phyloP scores from a whole-genome alignment of 2,329 filamentous ascomycete genomes.

The Ophiostoma sp. region DNA sequence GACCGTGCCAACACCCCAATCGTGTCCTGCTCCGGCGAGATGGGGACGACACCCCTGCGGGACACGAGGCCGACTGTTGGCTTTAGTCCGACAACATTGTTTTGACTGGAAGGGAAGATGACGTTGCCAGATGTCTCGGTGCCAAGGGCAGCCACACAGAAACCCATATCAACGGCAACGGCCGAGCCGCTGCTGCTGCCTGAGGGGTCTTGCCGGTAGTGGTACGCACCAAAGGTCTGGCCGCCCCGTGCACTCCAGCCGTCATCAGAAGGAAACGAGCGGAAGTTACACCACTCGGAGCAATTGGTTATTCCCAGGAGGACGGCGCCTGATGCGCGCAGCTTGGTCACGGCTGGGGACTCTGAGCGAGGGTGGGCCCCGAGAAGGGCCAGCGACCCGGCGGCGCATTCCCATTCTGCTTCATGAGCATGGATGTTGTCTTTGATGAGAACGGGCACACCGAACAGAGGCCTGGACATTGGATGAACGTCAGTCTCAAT shows the following conservation, averaged over 20 bases:
- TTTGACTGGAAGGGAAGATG: constrained; percentile 46
- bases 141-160: constrained; percentile 54
- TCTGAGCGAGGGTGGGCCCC: constrained; percentile 20
- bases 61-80: constrained; percentile 62
- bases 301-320: constrained; percentile 24
- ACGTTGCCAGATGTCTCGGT: constrained; percentile 63
- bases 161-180: constrained; percentile 54
- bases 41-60: constrained; percentile 58
- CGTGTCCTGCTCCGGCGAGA: constrained; percentile 59
- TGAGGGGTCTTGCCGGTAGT: constrained; percentile 37
- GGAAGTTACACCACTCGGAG: constrained; percentile 26
- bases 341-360: constrained; percentile 28
- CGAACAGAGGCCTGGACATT: constrained; percentile 17
- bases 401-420: constrained; percentile 45
- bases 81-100: constrained; percentile 63
- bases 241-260: constrained; percentile 26
- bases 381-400: constrained; percentile 58
- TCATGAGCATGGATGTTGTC: constrained; percentile 56
- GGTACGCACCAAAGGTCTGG: constrained; percentile 25
- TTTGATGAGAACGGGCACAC: constrained; percentile 38
- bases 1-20: constrained; percentile 60
- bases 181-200: constrained; percentile 58
- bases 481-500: neutral
- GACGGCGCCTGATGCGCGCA: constrained; percentile 23
- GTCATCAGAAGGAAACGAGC: constrained; percentile 23